Conservation (phyloP, 2,329 filamentous ascomycete genomes). For the Ceratocystis cacaofunesta region DNA sequence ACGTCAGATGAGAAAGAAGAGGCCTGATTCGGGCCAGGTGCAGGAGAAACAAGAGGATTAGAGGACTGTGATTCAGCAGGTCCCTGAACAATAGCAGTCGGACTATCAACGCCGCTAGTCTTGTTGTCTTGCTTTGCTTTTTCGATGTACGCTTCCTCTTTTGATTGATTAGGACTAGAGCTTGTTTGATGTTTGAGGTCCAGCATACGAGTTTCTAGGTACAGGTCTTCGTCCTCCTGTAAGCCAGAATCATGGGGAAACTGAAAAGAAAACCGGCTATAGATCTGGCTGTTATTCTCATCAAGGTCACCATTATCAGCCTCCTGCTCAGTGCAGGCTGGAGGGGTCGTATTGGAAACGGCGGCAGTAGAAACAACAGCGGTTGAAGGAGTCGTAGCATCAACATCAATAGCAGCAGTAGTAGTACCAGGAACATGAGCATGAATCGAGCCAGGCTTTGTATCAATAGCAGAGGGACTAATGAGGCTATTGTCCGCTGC, state of each 20-base stretch:
- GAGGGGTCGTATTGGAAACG: neutral
- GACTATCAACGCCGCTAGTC: neutral
- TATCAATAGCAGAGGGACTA: neutral
- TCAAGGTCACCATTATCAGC: neutral
- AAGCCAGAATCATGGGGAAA: neutral
- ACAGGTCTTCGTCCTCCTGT: neutral
- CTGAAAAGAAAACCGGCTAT: neutral
- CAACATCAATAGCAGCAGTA: neutral
- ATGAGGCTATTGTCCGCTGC: neutral
- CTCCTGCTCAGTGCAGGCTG: neutral
- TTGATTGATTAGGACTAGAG: neutral
- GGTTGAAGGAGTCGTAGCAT: neutral
- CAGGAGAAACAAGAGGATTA: neutral
- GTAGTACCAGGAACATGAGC: neutral
- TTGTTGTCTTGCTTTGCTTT: neutral
- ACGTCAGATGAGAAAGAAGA: neutral
- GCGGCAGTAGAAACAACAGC: neutral
- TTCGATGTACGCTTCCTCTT: neutral
- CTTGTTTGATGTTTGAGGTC: neutral
- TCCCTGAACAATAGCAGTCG: neutral
- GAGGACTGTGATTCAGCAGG: neutral
- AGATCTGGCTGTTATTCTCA: neutral
- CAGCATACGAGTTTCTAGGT: neutral
- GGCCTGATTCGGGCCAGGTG: neutral
- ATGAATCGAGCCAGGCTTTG: neutral